Conservation (phyloP, 2,329 filamentous ascomycete genomes). For the Byssothecium circinans region DNA sequence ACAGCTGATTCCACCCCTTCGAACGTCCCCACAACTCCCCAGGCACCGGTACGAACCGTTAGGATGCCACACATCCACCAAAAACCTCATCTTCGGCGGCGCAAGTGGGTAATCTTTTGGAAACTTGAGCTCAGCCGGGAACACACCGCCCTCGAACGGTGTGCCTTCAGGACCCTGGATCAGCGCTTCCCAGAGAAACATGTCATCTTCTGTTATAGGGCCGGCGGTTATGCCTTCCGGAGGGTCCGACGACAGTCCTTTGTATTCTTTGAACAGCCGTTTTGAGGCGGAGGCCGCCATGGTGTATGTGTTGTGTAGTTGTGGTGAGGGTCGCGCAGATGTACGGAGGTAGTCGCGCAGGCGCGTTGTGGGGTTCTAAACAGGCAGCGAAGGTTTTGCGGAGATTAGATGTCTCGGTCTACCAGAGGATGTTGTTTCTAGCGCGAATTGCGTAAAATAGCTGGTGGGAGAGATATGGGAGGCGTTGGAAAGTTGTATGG, state of each 20-base stretch:
- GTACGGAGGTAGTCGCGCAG: neutral
- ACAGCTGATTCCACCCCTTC: too few relatives aligned
- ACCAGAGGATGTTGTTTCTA: too few relatives aligned
- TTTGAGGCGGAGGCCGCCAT: slow-evolving; percentile 63
- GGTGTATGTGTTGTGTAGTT: slow-evolving; percentile 3
- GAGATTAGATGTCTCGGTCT: too few relatives aligned
- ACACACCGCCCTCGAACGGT: slow-evolving; percentile 93
- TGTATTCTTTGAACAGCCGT: slow-evolving; percentile 95
- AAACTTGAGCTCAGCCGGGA: slow-evolving; percentile 81
- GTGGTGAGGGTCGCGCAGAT: neutral
- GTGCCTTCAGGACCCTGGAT: slow-evolving; percentile 96
- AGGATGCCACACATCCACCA: slow-evolving; percentile 85
- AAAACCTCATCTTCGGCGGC: slow-evolving; percentile 87
- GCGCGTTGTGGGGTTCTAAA: neutral
- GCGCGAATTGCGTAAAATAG: too few relatives aligned
- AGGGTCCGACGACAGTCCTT: slow-evolving; percentile 86
- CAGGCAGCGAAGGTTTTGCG: too few relatives aligned
- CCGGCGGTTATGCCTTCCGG: slow-evolving; percentile 98
- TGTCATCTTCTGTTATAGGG: slow-evolving; percentile 89
- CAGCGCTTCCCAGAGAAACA: slow-evolving; percentile 93
- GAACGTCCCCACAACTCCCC: too few relatives aligned
- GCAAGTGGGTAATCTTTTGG: slow-evolving; percentile 82
- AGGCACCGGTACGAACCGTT: slow-evolving; percentile 72
- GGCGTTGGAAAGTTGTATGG: too few relatives aligned
- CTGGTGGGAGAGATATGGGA: too few relatives aligned